A percentile compares a stretch with the other conserved stretches of the same genome.
phyloP scores from a whole-genome alignment of 1,284 basidiomycete species.

The Cerioporus squamosus region DNA sequence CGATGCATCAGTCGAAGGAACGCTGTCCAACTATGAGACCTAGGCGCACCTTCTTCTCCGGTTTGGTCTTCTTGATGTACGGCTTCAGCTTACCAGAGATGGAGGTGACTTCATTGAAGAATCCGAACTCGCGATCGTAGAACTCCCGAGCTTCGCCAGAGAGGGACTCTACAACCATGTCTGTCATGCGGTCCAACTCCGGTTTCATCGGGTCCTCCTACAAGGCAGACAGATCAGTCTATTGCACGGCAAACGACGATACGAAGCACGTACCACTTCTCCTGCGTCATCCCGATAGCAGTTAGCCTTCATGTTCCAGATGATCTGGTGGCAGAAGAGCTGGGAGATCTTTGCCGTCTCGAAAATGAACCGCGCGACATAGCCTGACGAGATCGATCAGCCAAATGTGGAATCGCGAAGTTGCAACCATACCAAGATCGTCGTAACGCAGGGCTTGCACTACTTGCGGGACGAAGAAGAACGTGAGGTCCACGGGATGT shows the following conservation, averaged over 20 bases:
- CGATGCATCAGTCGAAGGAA: neutral
- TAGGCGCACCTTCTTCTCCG: conserved; percentile 88
- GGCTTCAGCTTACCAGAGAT: conserved; percentile 99
- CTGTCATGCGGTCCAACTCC: conserved; percentile 85
- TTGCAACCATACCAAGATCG: conserved; percentile 65
- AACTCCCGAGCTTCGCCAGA: conserved; percentile 92
- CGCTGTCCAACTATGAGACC: neutral
- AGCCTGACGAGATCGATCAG: conserved; percentile 56
- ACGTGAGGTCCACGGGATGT: conserved; percentile 93
- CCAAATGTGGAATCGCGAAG: too few relatives aligned
- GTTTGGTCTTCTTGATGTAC: conserved; percentile 94
- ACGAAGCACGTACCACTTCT: conserved; percentile 64
- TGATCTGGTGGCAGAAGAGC: conserved; percentile 98
- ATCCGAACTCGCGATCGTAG: conserved; percentile 94
- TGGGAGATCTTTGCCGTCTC: conserved; percentile 98
- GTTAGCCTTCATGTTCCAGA: conserved; percentile 99
- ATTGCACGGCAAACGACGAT: neutral
- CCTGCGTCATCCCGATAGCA: conserved; percentile 91
- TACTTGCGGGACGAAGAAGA: conserved; percentile 99
- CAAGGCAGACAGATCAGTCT: conserved; percentile 7
- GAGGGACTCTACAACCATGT: conserved; percentile 82
- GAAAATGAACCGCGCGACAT: conserved; percentile 95
- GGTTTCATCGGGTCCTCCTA: conserved; percentile 97
- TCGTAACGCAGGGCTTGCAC: conserved; percentile 95
- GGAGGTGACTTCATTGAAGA: conserved; percentile 96